Percentiles rank a stretch among this genome's conserved stretches.
Evolutionary conservation across 1,284 basidiomycete genomes (phyloP).

Genomic region (Anthracocystis setariae): DNA sequence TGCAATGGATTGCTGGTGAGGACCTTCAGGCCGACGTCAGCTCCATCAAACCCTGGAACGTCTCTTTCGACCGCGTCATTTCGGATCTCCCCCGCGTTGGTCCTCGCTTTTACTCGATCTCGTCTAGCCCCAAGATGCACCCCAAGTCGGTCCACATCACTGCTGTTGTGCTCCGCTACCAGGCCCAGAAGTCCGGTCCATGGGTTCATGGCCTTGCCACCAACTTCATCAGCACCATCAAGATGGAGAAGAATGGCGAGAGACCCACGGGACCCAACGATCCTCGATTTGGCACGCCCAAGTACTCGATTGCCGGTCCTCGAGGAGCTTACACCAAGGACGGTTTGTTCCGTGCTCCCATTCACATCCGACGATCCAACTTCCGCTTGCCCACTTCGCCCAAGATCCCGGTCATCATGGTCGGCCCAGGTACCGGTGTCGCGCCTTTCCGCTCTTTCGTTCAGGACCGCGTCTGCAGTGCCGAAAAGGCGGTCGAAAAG

Average conservation of each 20-base stretch:
- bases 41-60: slow-evolving; percentile 85
- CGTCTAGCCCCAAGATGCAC: slow-evolving; percentile 91
- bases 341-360: slow-evolving; percentile 81
- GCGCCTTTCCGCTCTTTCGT: slow-evolving; percentile 98
- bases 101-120: slow-evolving; percentile 98
- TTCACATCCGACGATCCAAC: slow-evolving; percentile 93
- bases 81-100: slow-evolving; percentile 91
- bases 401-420: slow-evolving; percentile 98
- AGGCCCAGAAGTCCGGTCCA: slow-evolving; percentile 35
- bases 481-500: slow-evolving; percentile 91
- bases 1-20: slow-evolving; percentile 84
- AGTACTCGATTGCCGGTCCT: slow-evolving; percentile 88
- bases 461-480: slow-evolving; percentile 94
- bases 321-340: slow-evolving; percentile 79
- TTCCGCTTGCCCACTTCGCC: slow-evolving; percentile 97
- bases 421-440: slow-evolving; percentile 96
- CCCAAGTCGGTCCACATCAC: slow-evolving; percentile 92
- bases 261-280: slow-evolving; percentile 54
- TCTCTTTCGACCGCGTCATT: slow-evolving; percentile 95
- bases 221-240: slow-evolving; percentile 69
- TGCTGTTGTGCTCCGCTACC: slow-evolving; percentile 76
- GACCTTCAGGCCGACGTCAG: slow-evolving; percentile 73
- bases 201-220: slow-evolving; percentile 64
- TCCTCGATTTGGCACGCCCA: slow-evolving; percentile 72
- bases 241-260: slow-evolving; percentile 75